Percentiles rank a stretch among this genome's conserved stretches.
Evolutionary conservation across 495 filamentous ascomycete species (phyloP).

Genomic region (Penicillium waksmanii): DNA sequence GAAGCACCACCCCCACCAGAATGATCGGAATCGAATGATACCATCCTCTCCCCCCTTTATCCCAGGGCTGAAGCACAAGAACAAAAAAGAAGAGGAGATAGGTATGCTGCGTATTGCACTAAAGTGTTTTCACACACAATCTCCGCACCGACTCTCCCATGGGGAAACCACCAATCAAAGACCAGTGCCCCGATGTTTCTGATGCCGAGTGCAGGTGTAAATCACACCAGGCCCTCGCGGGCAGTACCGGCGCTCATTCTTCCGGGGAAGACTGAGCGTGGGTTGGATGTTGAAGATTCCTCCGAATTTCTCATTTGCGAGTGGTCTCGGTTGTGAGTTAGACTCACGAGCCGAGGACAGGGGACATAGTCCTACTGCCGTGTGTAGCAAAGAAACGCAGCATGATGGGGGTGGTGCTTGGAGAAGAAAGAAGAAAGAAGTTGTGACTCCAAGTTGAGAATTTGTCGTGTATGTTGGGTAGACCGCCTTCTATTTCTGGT

Average conservation of each 20-base stretch:
- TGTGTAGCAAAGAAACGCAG: conserved; percentile 99
- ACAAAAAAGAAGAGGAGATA: conserved; percentile 39
- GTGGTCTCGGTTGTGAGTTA: conserved; percentile 22
- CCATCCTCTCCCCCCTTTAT: conserved; percentile 40
- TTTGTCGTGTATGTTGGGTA: conserved; percentile 5
- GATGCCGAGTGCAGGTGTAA: conserved; percentile 93
- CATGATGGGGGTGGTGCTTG: conserved; percentile 92
- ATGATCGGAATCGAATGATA: conserved; percentile 99
- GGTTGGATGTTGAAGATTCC: conserved; percentile 81
- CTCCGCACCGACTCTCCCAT: conserved; percentile 93
- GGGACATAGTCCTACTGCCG: conserved; percentile 44
- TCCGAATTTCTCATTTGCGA: conserved; percentile 99
- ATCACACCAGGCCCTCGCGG: conserved; percentile 93
- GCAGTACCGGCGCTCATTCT: conserved; percentile 59
- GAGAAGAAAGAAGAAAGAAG: conserved; percentile 50
- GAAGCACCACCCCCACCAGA: conserved; percentile 86
- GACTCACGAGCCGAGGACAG: conserved; percentile 31
- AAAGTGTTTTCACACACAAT: conserved; percentile 90
- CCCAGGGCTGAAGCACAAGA: conserved; percentile 17
- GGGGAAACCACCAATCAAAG: conserved; percentile 43
- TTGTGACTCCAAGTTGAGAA: conserved; percentile 12
- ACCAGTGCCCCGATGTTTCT: conserved; percentile 83
- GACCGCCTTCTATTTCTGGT: conserved; percentile 18
- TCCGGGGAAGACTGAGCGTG: conserved; percentile 34
- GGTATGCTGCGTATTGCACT: conserved; percentile 99